A percentile compares a stretch with the other conserved stretches of the same genome.
These are phyloP conservation scores for Amanita phalloides DNA, from an alignment of 768 basidiomycete genomes.

Conservation along the genomic window DNA sequence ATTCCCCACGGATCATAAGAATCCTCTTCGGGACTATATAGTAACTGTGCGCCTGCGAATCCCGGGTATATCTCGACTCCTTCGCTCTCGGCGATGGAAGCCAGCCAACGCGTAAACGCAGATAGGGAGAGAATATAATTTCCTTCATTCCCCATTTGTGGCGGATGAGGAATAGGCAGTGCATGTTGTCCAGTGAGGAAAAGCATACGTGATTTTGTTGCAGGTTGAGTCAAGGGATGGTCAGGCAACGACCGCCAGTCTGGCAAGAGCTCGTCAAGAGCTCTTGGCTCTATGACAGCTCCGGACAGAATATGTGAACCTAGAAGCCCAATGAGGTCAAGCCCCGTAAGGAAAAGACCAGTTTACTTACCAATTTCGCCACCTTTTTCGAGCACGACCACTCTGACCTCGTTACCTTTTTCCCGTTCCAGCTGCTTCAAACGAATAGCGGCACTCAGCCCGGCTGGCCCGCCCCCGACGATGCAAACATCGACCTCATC, in stretches of 20 bases:
- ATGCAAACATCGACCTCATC: slow-evolving; percentile 97
- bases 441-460: slow-evolving; percentile 90
- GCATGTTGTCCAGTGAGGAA: slow-evolving; percentile 62
- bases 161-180: slow-evolving; percentile 88
- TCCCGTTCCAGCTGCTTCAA: slow-evolving; percentile 87
- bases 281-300: slow-evolving; percentile 88
- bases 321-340: slow-evolving; percentile 16
- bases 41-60: slow-evolving; percentile 82
- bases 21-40: slow-evolving; percentile 49
- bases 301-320: slow-evolving; percentile 94
- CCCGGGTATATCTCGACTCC: slow-evolving; percentile 97
- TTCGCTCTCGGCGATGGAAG: slow-evolving; percentile 64
- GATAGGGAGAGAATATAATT: slow-evolving; percentile 92
- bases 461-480: slow-evolving; percentile 92
- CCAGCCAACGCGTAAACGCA: slow-evolving; percentile 84
- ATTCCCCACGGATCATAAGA: slow-evolving; percentile 28
- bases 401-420: slow-evolving; percentile 69
- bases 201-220: slow-evolving; percentile 74
- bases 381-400: slow-evolving; percentile 94
- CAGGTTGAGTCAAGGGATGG: slow-evolving; percentile 76
- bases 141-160: slow-evolving; percentile 90
- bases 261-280: slow-evolving; percentile 84
- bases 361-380: slow-evolving; percentile 69
- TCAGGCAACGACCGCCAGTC: slow-evolving; percentile 55
- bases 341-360: neutral